Base-by-base conservation (phyloP, 2,329 filamentous ascomycete species). In the Nemania sp. region DNA sequence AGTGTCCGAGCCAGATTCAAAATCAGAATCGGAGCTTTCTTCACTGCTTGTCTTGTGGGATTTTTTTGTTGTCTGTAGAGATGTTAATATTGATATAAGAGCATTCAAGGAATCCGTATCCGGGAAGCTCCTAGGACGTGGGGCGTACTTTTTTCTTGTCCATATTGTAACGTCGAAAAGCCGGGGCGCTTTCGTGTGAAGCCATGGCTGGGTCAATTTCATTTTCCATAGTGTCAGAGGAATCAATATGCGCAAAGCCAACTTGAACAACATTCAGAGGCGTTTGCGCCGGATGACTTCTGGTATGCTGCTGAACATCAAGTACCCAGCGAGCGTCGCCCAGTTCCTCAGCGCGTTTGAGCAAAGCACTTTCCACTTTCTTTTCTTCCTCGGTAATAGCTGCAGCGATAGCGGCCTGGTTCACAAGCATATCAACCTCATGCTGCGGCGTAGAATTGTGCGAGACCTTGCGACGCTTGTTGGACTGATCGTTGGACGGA, bases 291-390 rank as follows among this genome's bases (percentile, higher is more conserved):
- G 62, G 61, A 61, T 64, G 64, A 48, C 49, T 56, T 60, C 59
- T 54, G 24, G 63, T 54, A 22, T 68, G 62, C 31, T 78, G 72
- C 42, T 75, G 74, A 47, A 83, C 78, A 56, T 83, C 84, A 50
- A 92, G 73, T 15, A 89, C 86, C 89, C 89, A 93, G 68, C 86
- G 85, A 15, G 86, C 87, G 69, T 92, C 89, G 47, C 86, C 84
- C 37, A 81, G 73, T 58, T 82, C 79, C 15, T 80, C 78, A 7
- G 83, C 82, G 56, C 84, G 82, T 62, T 80, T 80, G 56, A 86
- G 81, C 11, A 90, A 66, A 33, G 83, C 77, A 56, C 80, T 77
- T 66, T 83, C 79, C 7, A 83, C 80, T 64, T 84, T 86, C 45
- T 79, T 78, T 68, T 91, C 88, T 64, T 89, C 86, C 28, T 83